Evolutionary conservation across 495 filamentous ascomycete species (phyloP), one percentile per base, ranked within the genome.

Genomic region (Staphylotrichum longicolle): DNA sequence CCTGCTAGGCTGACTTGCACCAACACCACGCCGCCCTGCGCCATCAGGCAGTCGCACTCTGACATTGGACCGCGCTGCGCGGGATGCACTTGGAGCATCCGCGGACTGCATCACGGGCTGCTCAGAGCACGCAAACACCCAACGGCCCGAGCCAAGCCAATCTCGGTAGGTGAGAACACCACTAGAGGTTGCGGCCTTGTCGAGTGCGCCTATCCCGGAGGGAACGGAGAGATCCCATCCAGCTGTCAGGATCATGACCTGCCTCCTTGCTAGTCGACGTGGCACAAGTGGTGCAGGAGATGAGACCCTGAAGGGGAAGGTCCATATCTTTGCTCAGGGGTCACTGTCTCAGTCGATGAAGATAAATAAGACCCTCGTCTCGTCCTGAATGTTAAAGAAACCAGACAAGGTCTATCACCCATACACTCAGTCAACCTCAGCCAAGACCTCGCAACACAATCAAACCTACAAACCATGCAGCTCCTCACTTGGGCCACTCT

Each of bases 401-500:
- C 20, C 20, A 27, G 20, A 27, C 20, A 27, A 27, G 20, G 1
- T 27, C 20, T 1, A 27, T 27, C 20, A 27, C 20, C 20, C 20
- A 27, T 27, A 27, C 0, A 27, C 20, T 27, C 20, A 27, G 20
- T 27, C 20, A 27, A 27, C 20, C 1, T 27, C 20, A 27, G 20
- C 20, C 20, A 27, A 27, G 20, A 1, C 7, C 34, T 11, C 14
- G 7, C 8, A 35, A 39, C n/a, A 58, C 20, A 49, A 50, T 3
- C 33, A 10, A 58, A 9, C 11, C 40, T 56, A 59, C 7, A 27
- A 1, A 27, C 20, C 35, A 70, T 65, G 58, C 63, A 66, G 33
- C 50, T 63, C 61, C 35, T 70, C 54, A 45, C 58, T 42, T 40
- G 53, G 44, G 59, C 62, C 8, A 30, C 66, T 32, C 52, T 68